Evolutionary conservation across 495 filamentous ascomycete species (phyloP).

Genomic region (Astrothelium macrocarpum): DNA sequence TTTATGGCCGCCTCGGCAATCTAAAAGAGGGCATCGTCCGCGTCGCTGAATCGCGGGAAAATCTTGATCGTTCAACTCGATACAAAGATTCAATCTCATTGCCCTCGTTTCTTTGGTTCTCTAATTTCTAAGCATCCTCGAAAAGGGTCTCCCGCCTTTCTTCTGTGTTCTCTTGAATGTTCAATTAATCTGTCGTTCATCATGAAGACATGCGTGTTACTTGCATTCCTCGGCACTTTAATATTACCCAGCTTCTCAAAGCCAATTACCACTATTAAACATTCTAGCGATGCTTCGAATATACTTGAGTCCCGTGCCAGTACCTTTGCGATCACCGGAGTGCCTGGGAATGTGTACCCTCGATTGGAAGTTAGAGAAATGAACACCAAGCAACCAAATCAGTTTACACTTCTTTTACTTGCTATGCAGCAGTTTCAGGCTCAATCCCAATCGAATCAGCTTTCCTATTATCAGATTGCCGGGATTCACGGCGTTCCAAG

Average conservation of each 20-base stretch:
- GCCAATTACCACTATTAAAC: background rate
- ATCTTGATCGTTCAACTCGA: background rate
- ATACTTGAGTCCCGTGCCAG: conserved; percentile 14
- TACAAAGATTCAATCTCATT: background rate
- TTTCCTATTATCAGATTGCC: conserved; percentile 27
- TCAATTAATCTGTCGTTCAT: too few species aligned
- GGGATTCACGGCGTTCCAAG: conserved; percentile 25
- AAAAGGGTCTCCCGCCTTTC: too few species aligned
- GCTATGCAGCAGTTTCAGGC: conserved; percentile 24
- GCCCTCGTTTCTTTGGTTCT: background rate
- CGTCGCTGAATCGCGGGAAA: background rate
- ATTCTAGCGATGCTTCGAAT: conserved; percentile 1
- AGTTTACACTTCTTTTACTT: conserved; percentile 27
- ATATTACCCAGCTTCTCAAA: background rate
- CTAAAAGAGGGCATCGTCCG: background rate
- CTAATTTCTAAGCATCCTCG: background rate
- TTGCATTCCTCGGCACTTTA: background rate
- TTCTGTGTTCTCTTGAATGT: too few species aligned
- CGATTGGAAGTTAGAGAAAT: conserved; percentile 26
- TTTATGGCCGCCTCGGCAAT: background rate
- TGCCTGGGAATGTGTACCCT: conserved; percentile 21
- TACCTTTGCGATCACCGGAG: conserved; percentile 21
- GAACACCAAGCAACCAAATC: conserved; percentile 18
- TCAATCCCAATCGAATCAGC: conserved; percentile 19
- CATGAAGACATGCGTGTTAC: background rate